A percentile compares a stretch with the other conserved stretches of the same genome.
Conservation (phyloP, 2,329 filamentous ascomycete genomes). For the Neopestalotiopsis clavispora region DNA sequence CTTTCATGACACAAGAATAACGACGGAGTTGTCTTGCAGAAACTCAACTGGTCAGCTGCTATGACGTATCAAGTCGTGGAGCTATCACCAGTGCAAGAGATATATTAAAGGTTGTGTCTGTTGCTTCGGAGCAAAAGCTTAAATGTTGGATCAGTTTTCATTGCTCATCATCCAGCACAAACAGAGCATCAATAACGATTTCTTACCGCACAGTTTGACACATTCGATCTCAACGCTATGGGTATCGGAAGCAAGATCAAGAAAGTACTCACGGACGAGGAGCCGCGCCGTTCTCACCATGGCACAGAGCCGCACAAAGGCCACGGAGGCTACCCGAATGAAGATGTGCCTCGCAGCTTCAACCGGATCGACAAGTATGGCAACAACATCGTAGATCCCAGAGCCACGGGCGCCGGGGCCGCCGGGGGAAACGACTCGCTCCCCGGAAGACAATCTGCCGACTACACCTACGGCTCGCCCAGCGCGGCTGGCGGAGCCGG, state of each 20-base stretch:
- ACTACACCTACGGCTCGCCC: conserved; percentile 17
- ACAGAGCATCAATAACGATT: not conserved
- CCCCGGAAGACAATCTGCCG: conserved; percentile 14
- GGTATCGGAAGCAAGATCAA: conserved; percentile 31
- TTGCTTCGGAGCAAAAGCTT: not conserved
- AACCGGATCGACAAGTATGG: conserved; percentile 13
- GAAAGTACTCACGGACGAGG: conserved; percentile 27
- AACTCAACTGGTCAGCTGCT: not conserved
- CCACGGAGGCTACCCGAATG: conserved; percentile 24
- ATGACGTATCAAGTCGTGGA: not conserved
- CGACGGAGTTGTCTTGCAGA: not conserved
- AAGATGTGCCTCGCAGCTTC: conserved; percentile 24
- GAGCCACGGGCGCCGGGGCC: conserved; percentile 11
- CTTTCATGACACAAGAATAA: not conserved
- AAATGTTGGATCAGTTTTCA: not conserved
- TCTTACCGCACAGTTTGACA: not conserved
- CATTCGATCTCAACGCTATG: conserved; percentile 21
- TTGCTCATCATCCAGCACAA: not conserved
- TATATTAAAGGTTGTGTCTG: not conserved
- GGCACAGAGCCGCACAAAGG: conserved; percentile 17
- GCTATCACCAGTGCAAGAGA: not conserved
- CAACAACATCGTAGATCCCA: not conserved
- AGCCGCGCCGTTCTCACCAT: conserved; percentile 14
- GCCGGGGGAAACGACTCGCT: not conserved
- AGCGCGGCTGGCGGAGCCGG: not conserved